These are phyloP conservation scores for Rhexocercosporidium sp. DNA, from an alignment of 2,329 filamentous ascomycete species.

Conservation along the genomic window DNA sequence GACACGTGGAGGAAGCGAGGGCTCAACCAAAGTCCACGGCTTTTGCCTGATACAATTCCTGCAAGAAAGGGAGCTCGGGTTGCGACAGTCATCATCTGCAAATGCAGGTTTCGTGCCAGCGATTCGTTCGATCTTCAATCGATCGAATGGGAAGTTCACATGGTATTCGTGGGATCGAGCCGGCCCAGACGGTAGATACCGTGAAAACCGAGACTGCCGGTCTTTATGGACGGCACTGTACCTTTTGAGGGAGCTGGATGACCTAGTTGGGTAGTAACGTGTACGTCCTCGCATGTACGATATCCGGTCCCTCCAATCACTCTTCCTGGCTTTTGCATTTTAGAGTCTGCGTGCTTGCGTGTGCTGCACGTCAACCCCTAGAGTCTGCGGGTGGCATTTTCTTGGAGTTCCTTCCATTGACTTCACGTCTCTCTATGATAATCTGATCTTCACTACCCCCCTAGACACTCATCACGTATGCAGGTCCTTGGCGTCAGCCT, in stretches of 20 bases:
- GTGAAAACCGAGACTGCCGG: background rate
- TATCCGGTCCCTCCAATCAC: background rate
- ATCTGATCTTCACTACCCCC: background rate
- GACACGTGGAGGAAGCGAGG: background rate
- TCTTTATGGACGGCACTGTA: background rate
- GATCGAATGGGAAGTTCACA: background rate
- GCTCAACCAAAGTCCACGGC: background rate
- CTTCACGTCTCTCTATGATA: background rate
- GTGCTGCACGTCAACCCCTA: background rate
- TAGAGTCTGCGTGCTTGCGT: background rate
- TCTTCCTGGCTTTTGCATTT: background rate
- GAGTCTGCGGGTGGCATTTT: background rate
- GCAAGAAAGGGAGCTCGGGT: background rate
- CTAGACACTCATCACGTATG: background rate
- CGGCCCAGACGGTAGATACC: background rate
- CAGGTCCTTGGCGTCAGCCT: constrained; percentile 6
- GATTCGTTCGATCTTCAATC: background rate
- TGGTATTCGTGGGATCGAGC: background rate
- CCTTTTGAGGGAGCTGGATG: background rate
- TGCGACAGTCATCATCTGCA: background rate
- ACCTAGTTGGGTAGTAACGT: background rate
- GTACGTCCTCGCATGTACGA: background rate
- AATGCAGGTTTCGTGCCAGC: background rate
- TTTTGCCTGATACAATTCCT: background rate
- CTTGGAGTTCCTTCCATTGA: background rate